Conservation (phyloP, 2,329 filamentous ascomycete species). For the Ophiostoma angusticollis region DNA sequence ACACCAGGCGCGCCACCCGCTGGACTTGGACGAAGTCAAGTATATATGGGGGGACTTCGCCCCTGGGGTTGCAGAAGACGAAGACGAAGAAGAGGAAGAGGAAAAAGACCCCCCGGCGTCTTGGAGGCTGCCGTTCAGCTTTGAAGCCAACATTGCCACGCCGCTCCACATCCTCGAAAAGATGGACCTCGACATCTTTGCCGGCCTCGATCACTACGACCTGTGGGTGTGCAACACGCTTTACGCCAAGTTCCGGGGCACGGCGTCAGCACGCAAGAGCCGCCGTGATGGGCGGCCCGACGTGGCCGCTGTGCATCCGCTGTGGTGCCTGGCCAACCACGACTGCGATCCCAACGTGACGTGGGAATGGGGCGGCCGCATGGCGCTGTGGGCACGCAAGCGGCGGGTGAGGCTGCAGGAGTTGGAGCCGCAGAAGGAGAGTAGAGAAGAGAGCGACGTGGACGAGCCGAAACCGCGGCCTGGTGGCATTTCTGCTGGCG, state of each 20-base stretch:
- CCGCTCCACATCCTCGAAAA: constrained; percentile 70
- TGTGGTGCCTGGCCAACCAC: constrained; percentile 95
- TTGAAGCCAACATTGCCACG: constrained; percentile 59
- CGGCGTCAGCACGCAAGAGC: constrained; percentile 74
- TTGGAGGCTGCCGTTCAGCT: constrained; percentile 66
- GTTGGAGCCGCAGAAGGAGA: too few relatives aligned
- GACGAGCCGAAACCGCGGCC: constrained; percentile 15
- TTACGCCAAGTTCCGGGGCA: constrained; percentile 85
- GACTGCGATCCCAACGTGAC: constrained; percentile 89
- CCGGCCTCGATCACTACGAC: constrained; percentile 45
- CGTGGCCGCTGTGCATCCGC: constrained; percentile 82
- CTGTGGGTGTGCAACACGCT: constrained; percentile 83
- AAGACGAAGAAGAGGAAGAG: too few relatives aligned
- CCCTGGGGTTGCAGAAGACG: too few relatives aligned
- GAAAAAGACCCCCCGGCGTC: constrained; percentile 43
- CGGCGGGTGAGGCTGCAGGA: constrained; percentile 35
- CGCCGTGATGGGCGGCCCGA: constrained; percentile 71
- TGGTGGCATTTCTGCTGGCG: constrained; percentile 58
- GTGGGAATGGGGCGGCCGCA: constrained; percentile 82
- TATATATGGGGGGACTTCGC: constrained; percentile 61
- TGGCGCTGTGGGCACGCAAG: constrained; percentile 54
- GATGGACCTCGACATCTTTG: constrained; percentile 71
- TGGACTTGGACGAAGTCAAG: constrained; percentile 51
- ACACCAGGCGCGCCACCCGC: constrained; percentile 47
- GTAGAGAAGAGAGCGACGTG: too few relatives aligned